Percentiles rank a stretch among this genome's conserved stretches.
Evolutionary conservation across 768 basidiomycete genomes (phyloP).

Genomic region (Lactarius tabidus): DNA sequence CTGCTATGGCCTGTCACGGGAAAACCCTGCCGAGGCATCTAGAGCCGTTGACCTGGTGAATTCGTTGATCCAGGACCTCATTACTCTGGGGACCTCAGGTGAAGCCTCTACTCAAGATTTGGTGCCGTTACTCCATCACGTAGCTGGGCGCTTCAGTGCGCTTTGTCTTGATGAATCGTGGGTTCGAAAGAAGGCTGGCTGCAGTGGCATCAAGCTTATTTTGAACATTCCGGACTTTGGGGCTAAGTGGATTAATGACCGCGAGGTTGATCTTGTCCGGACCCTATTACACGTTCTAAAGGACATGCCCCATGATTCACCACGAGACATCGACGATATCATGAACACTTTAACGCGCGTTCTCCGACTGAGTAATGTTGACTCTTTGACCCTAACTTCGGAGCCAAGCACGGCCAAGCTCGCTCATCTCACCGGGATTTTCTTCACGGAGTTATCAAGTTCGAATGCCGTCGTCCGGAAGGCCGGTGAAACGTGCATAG

Average conservation of each 20-base stretch:
- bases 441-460: slow-evolving; percentile 85
- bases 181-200: slow-evolving; percentile 87
- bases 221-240: slow-evolving; percentile 66
- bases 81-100: slow-evolving; percentile 47
- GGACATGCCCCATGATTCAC: slow-evolving; percentile 88
- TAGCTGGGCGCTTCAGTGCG: slow-evolving; percentile 77
- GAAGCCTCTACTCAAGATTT: slow-evolving; percentile 52
- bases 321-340: slow-evolving; percentile 75
- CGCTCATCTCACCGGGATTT: slow-evolving; percentile 69
- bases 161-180: slow-evolving; percentile 91
- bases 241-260: slow-evolving; percentile 74
- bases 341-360: slow-evolving; percentile 69
- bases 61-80: slow-evolving; percentile 62
- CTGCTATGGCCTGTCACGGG: slow-evolving; percentile 68
- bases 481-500: slow-evolving; percentile 77
- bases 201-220: slow-evolving; percentile 79
- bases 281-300: slow-evolving; percentile 89
- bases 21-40: slow-evolving; percentile 54
- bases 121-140: slow-evolving; percentile 67
- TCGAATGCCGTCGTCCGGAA: slow-evolving; percentile 81
- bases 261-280: slow-evolving; percentile 86
- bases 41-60: slow-evolving; percentile 59
- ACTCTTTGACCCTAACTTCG: slow-evolving; percentile 44
- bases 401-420: slow-evolving; percentile 43
- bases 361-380: slow-evolving; percentile 54